Conservation (phyloP, 371 early-diverging fungal species). For the Entomophthora muscae region DNA sequence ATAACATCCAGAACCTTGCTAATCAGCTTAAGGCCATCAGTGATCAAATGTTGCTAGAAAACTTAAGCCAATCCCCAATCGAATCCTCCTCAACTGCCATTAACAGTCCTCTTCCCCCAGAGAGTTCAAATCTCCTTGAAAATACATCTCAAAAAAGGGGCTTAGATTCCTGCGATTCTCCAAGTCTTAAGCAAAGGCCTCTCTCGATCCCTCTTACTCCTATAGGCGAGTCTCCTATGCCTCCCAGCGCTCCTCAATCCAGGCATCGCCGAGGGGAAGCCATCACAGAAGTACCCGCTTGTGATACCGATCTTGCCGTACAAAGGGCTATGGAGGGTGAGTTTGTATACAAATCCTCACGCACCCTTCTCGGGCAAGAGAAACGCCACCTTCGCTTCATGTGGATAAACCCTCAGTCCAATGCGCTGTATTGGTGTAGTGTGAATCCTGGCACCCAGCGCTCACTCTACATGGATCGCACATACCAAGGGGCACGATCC, state of each 20-base stretch:
- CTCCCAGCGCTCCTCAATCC: too few species aligned
- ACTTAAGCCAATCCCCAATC: background rate
- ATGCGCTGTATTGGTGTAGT: slow-evolving; percentile 45
- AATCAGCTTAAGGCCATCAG: background rate
- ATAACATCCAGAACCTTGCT: background rate
- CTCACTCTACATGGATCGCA: background rate
- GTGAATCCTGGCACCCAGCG: slow-evolving; percentile 2
- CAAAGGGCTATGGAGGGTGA: slow-evolving; percentile 66
- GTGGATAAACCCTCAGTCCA: slow-evolving; percentile 69
- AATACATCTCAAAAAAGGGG: too few species aligned
- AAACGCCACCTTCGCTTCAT: slow-evolving; percentile 48
- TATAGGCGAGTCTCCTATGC: too few species aligned
- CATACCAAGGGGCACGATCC: background rate
- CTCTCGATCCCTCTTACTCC: too few species aligned
- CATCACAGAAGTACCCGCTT: background rate
- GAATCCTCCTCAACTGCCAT: background rate
- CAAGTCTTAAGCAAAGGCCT: too few species aligned
- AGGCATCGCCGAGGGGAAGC: background rate
- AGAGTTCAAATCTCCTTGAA: too few species aligned
- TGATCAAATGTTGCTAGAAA: background rate
- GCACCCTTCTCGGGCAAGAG: slow-evolving; percentile 28
- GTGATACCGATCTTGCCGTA: slow-evolving; percentile 17
- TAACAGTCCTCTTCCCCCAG: background rate
- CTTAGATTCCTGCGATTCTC: too few species aligned
- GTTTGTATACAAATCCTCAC: slow-evolving; percentile 50